These are phyloP conservation scores for Coprinopsis cinerea DNA, from an alignment of 768 basidiomycete species.

Conservation along the genomic window DNA sequence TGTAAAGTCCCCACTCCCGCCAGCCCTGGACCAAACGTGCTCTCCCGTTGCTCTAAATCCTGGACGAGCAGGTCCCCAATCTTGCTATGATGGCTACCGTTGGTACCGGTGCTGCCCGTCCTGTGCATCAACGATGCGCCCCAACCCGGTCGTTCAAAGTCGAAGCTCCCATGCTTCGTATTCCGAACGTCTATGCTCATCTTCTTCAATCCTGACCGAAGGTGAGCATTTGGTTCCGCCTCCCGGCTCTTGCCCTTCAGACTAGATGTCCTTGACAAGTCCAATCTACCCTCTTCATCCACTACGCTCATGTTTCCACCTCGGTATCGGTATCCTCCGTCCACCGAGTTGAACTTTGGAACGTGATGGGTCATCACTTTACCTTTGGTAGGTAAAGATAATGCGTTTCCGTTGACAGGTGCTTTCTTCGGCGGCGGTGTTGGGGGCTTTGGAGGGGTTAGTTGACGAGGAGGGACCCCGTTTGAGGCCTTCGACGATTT, in stretches of 20 bases:
- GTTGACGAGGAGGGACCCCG: neutral
- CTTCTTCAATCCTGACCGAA: conserved; percentile 15
- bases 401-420: neutral
- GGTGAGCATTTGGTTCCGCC: conserved; percentile 15
- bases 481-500: neutral
- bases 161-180: conserved; percentile 67
- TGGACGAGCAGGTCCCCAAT: conserved; percentile 20
- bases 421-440: neutral
- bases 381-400: conserved; percentile 1
- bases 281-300: conserved; percentile 27
- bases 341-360: conserved; percentile 26
- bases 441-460: neutral
- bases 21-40: conserved; percentile 34
- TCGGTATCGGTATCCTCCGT: conserved; percentile 32
- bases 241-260: conserved; percentile 24
- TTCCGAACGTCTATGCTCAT: conserved; percentile 30
- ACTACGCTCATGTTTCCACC: conserved; percentile 28
- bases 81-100: conserved; percentile 25
- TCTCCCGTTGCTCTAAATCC: conserved; percentile 32
- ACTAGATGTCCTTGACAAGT: conserved; percentile 12
- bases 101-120: conserved; percentile 36
- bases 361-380: neutral
- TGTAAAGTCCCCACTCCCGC: conserved; percentile 42
- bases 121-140: conserved; percentile 34
- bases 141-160: conserved; percentile 66